Evolutionary conservation across 495 filamentous ascomycete genomes (phyloP), one percentile per base, ranked within the genome.

Genomic region (Tuber melanosporum): DNA sequence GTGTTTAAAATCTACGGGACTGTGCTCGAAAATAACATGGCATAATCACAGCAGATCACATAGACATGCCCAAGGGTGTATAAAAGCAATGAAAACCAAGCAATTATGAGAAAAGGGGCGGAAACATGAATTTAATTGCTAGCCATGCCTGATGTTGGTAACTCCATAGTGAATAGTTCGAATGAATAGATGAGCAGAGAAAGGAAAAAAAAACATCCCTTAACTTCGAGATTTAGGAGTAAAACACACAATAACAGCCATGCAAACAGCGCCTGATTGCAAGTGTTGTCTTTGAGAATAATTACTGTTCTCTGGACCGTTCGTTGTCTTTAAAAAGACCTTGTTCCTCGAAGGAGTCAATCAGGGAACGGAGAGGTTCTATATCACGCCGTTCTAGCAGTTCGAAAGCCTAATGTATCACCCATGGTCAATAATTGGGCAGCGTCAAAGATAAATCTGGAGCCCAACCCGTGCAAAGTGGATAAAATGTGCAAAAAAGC

Each of bases 401-500:
- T 71, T 87, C 87, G 82, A 91, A 92, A 71, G 91, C 88, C 84
- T 91, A 90, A 73, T 87, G 52, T 32, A 75, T 49, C 39, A 5
- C 39, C 39, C 47, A 71, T 74, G 43, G 71, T 66, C 49, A 71
- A 26, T 22, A 71, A n/a, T 26, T 0, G n/a, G 19, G 32, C 22
- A 66, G 19, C 26, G 19, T 19, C 3, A 49, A 26, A 42, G 36
- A 52, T 26, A n/a, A 20, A 32, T 41, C 20, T n/a, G 73, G n/a
- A 70, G 32, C 41, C 74, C 42, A 76, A 83, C 82, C 76, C 82
- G 73, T 19, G 82, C 91, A 39, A 93, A 91, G 20, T 90, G 92
- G 79, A 92, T 88, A 76, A 92, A 93, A 83, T 93, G 91, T 32
- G 92, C 90, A 77, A 93, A 93, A 84, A 90, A 91, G 82, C 91